Evolutionary conservation across 352 stramenopile species (phyloP).

Genomic region (Globisporangium acanthophoron): DNA sequence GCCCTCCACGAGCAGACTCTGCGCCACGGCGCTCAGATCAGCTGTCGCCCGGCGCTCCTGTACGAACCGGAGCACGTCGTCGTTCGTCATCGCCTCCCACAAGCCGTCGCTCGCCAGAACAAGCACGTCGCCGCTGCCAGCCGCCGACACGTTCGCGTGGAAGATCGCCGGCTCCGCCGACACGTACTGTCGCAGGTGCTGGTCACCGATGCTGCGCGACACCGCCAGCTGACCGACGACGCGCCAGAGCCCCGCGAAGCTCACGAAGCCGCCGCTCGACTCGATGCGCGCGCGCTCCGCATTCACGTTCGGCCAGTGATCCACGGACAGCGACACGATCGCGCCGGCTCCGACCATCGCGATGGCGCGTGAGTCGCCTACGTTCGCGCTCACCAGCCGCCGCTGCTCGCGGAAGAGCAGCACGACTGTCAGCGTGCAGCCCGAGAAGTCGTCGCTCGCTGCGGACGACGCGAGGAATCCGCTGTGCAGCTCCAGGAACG

Average conservation of each 20-base stretch:
- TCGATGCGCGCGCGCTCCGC: conserved; percentile 58
- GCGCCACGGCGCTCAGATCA: conserved; percentile 65
- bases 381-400: conserved; percentile 66
- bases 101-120: conserved; percentile 73
- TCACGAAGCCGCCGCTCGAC: conserved; percentile 70
- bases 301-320: conserved; percentile 58
- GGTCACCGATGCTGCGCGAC: conserved; percentile 90
- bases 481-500: conserved; percentile 67
- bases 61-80: conserved; percentile 46
- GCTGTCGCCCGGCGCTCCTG: conserved; percentile 13
- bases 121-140: conserved; percentile 16
- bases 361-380: conserved; percentile 83
- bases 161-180: conserved; percentile 80
- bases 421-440: conserved; percentile 75
- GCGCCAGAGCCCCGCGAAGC: conserved; percentile 65
- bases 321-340: conserved; percentile 32
- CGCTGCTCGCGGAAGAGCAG: conserved; percentile 52
- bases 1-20: conserved; percentile 84
- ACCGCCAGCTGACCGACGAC: conserved; percentile 91
- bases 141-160: conserved; percentile 15
- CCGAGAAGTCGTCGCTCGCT: conserved; percentile 48
- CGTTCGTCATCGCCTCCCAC: conserved; percentile 64
- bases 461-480: conserved; percentile 27
- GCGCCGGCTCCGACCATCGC: conserved; percentile 19
- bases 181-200: conserved; percentile 75